phyloP scores from a whole-genome alignment of 306 rosid species.

The Cicer arietinum region DNA sequence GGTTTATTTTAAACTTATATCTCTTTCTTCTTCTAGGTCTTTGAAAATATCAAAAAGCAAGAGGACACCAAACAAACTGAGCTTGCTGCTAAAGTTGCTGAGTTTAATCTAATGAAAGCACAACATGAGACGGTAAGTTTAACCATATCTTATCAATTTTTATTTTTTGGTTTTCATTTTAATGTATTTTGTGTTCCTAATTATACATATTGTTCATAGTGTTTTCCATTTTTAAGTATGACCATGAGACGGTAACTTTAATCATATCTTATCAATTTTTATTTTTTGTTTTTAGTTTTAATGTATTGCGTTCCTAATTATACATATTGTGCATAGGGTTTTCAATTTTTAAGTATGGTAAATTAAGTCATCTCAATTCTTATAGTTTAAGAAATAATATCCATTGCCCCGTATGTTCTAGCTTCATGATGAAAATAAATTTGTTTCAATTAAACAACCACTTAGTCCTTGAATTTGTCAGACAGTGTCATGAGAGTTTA shows the following conservation, averaged over 20 bases:
- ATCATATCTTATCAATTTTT: not conserved
- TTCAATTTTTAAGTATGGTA: not conserved
- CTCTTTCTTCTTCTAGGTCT: constrained; percentile 51
- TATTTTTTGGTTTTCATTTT: not conserved
- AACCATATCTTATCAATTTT: not conserved
- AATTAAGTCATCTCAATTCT: not conserved
- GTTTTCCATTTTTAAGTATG: not conserved
- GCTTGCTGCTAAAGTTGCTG: constrained; percentile 70
- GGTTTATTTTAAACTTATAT: not conserved
- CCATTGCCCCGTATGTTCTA: not conserved
- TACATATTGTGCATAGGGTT: constrained; percentile 5
- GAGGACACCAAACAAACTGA: constrained; percentile 84
- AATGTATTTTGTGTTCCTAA: not conserved
- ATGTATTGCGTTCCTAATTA: not conserved
- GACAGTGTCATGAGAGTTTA: too few relatives aligned
- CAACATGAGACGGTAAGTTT: constrained; percentile 78
- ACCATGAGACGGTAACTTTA: constrained; percentile 68
- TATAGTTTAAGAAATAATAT: constrained; percentile 1
- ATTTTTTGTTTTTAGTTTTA: not conserved
- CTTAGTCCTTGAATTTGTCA: too few relatives aligned
- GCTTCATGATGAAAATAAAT: constrained; percentile 31
- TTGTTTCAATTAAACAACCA: not conserved
- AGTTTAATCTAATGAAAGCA: constrained; percentile 76
- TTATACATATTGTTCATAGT: constrained; percentile 1
- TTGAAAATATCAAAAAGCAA: constrained; percentile 67